Percentiles rank a stretch among this genome's conserved stretches.
These are phyloP conservation scores for Boletus calvinii DNA, from an alignment of 1,284 basidiomycete genomes.

Conservation along the genomic window DNA sequence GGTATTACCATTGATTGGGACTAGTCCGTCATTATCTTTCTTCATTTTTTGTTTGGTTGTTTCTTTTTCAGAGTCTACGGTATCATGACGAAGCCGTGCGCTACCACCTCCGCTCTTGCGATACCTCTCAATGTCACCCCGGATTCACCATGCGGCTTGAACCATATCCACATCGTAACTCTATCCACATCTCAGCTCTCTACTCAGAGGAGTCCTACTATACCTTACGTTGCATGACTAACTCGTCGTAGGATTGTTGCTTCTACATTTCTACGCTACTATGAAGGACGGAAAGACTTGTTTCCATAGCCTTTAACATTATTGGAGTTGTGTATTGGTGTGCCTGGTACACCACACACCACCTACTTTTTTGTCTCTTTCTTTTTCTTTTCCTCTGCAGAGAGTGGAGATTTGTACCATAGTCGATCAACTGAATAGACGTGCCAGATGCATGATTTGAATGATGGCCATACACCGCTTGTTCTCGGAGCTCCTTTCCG, in stretches of 20 bases:
- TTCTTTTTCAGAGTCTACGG: constrained; percentile 8
- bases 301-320: constrained; percentile 29
- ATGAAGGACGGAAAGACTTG: constrained; percentile 21
- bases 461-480: too few relatives aligned
- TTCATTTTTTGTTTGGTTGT: background rate
- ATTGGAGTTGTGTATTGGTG: constrained; percentile 19
- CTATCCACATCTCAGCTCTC: constrained; percentile 9
- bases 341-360: constrained; percentile 1
- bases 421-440: constrained; percentile 16
- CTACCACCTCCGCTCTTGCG: constrained; percentile 11
- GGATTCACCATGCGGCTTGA: constrained; percentile 7
- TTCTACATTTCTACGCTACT: constrained; percentile 18
- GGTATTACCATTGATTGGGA: constrained; percentile 78
- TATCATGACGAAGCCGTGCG: background rate
- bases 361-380: constrained; percentile 5
- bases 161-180: constrained; percentile 8
- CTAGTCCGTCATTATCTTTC: constrained; percentile 32
- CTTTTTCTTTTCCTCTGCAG: background rate
- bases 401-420: constrained; percentile 14
- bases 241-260: constrained; percentile 24
- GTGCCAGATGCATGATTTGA: background rate
- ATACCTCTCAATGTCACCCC: constrained; percentile 19
- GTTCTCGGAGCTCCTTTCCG: too few relatives aligned
- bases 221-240: constrained; percentile 31
- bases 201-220: constrained; percentile 23